Conservation (phyloP, 148 eudicot genomes). For the Amaranthus hypochondriacus region DNA sequence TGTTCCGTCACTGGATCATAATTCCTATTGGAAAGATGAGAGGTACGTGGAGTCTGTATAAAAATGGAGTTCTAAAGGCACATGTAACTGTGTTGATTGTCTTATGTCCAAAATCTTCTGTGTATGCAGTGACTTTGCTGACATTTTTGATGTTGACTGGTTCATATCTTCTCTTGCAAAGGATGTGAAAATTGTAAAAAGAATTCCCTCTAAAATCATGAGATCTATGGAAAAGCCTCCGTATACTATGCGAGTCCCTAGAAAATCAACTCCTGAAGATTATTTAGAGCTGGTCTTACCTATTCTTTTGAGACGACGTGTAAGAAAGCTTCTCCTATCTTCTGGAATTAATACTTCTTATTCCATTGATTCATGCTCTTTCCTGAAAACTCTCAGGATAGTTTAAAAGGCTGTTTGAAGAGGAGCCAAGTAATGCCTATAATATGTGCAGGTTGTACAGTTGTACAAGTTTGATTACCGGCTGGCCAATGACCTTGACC, state of each 20-base stretch:
- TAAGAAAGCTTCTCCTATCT: constrained; percentile 36
- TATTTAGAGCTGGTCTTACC: constrained; percentile 75
- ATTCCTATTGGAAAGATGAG: constrained; percentile 94
- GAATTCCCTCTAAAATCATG: constrained; percentile 84
- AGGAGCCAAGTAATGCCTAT: neutral
- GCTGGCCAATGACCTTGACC: constrained; percentile 82
- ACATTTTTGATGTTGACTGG: constrained; percentile 94
- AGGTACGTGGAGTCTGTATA: constrained; percentile 43
- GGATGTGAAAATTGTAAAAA: constrained; percentile 76
- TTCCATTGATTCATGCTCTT: neutral
- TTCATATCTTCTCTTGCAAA: constrained; percentile 78
- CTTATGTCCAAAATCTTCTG: constrained; percentile 11
- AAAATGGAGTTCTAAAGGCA: neutral
- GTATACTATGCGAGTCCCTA: constrained; percentile 85
- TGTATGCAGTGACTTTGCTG: constrained; percentile 76
- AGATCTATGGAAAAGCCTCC: constrained; percentile 87
- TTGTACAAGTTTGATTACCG: constrained; percentile 94
- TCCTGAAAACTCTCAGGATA: neutral
- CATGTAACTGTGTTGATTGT: neutral
- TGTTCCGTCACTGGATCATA: constrained; percentile 86
- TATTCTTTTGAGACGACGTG: constrained; percentile 76
- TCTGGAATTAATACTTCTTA: neutral
- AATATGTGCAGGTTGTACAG: constrained; percentile 77
- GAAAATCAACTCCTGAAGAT: constrained; percentile 89
- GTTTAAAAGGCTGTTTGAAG: neutral